Conservation (phyloP, 2,329 filamentous ascomycete genomes). For the Colletotrichum sojae region DNA sequence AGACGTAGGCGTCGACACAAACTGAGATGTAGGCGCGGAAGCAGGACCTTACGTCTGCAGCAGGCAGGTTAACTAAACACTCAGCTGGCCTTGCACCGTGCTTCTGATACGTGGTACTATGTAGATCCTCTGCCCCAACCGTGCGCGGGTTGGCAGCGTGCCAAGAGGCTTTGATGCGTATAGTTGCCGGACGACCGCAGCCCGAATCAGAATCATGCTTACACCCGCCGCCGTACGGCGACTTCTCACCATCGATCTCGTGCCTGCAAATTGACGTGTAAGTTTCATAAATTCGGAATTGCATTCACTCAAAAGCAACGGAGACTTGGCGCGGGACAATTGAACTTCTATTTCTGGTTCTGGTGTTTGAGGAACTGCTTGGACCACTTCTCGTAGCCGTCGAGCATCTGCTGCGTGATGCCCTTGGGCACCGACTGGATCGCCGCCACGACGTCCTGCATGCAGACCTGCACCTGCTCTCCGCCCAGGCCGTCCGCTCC, state of each 20-base stretch:
- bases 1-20: not conserved
- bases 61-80: too few species aligned
- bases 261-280: not conserved
- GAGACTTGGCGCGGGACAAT: conserved; percentile 3
- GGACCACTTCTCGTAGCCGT: conserved; percentile 71
- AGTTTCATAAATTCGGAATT: not conserved
- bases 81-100: not conserved
- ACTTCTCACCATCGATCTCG: conserved; percentile 10
- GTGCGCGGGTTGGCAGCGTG: conserved; percentile 9
- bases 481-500: conserved; percentile 41
- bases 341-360: conserved; percentile 33
- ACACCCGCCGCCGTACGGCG: conserved; percentile 4
- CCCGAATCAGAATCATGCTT: conserved; percentile 8
- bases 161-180: conserved; percentile 1
- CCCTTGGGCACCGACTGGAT: conserved; percentile 66
- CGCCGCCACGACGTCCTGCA: conserved; percentile 60
- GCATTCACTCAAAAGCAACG: not conserved
- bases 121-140: conserved; percentile 6
- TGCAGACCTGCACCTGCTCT: conserved; percentile 47
- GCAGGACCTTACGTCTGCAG: not conserved
- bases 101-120: not conserved
- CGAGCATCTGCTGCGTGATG: conserved; percentile 72
- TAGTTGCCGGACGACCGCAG: not conserved
- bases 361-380: conserved; percentile 44
- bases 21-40: not conserved